These are phyloP conservation scores for Immersiporthe knoxdaviesiana DNA, from an alignment of 2,329 filamentous ascomycete genomes.

Conservation along the genomic window DNA sequence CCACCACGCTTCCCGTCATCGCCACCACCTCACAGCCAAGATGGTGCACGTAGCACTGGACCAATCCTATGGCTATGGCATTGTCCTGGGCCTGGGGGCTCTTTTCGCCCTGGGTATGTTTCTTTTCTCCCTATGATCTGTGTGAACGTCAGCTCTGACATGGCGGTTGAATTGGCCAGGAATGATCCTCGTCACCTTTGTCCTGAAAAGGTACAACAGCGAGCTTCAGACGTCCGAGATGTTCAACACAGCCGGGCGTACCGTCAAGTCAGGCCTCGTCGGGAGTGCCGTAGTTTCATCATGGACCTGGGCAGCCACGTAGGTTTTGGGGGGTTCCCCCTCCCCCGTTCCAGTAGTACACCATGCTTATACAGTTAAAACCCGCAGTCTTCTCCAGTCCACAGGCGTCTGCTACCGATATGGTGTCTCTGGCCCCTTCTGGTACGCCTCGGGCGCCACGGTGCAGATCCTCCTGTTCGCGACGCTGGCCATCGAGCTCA, in stretches of 20 bases:
- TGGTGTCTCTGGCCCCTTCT: slow-evolving; percentile 64
- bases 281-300: slow-evolving; percentile 88
- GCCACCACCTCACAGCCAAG: neutral
- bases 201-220: slow-evolving; percentile 45
- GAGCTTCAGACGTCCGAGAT: slow-evolving; percentile 90
- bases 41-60: slow-evolving; percentile 46
- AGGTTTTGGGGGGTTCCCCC: too few relatives aligned
- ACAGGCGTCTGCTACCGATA: slow-evolving; percentile 84
- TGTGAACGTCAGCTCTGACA: neutral
- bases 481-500: slow-evolving; percentile 86
- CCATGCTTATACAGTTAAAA: too few relatives aligned
- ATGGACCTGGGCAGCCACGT: slow-evolving; percentile 90
- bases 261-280: slow-evolving; percentile 86
- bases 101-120: slow-evolving; percentile 67
- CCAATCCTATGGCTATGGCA: slow-evolving; percentile 75
- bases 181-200: slow-evolving; percentile 44
- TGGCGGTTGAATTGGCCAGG: slow-evolving; percentile 30
- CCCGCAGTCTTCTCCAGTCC: slow-evolving; percentile 64
- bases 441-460: slow-evolving; percentile 72
- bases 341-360: too few relatives aligned
- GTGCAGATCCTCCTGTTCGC: slow-evolving; percentile 90
- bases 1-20: neutral
- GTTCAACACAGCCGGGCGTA: slow-evolving; percentile 86
- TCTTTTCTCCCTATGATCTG: neutral
- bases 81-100: slow-evolving; percentile 74